Evolutionary conservation across 768 basidiomycete species (phyloP), one percentile per base, ranked within the genome.

Genomic region (Macrolepiota fuliginosa): DNA sequence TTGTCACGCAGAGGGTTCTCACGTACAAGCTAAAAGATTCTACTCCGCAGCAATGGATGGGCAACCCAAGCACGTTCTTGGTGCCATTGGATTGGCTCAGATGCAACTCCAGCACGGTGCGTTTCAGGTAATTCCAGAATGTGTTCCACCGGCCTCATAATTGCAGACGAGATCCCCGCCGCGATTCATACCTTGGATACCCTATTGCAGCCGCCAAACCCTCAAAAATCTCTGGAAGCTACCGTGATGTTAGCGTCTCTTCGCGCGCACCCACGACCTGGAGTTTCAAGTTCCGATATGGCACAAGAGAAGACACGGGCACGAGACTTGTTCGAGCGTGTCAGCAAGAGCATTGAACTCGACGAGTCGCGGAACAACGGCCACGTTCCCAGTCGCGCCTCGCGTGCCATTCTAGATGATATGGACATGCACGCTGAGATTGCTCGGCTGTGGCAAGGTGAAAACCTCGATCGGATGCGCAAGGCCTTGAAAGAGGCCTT

Each of bases 361-460:
- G 90, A 90, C n/a, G 84, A 86, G 32, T 67, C 74, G 3, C 79
- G 83, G 10, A 61, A 74, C 13, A 79, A 79, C 59, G 83, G 82
- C 0, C 71, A 79, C 47, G 68, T 66, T 10, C 65, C 69, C 5
- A 76, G 68, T 58, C 77, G 77, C 63, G 63, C 77, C 2, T 77
- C 86, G 4, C 80, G 83, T 22, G 82, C 77, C 22, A 81, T 94
- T 53, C 79, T 79, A 0, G 86, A 91, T 13, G 96, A 99, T 68
- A 77, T 90, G 55, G 91, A 96, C 62, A 86, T 98, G 83, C 90
- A 93, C 65, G 76, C 88, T n/a, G 96, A 98, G 71, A 87, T 98
- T 62, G 94, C 94, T 11, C 85, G 88, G 50, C 72, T 97, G 58
- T 98, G 94, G 91, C 90, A 92, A 67, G 87, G 83, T 2, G 92